A percentile compares a stretch with the other conserved stretches of the same genome.
These are phyloP conservation scores for Yamadazyma endophytica DNA, from an alignment of 805 yeast species.

Conservation along the genomic window DNA sequence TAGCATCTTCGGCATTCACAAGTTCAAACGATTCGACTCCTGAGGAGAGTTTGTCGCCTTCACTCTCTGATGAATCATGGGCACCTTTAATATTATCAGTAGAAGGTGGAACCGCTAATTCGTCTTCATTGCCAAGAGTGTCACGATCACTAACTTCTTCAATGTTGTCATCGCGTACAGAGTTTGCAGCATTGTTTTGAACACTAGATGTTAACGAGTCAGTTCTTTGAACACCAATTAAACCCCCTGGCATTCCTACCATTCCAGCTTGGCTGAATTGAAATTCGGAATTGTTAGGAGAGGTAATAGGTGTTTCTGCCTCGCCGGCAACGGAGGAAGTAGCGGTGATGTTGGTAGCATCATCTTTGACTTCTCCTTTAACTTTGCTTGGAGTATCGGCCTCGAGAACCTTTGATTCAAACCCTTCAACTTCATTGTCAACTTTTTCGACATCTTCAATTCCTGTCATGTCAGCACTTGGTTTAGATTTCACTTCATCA, in stretches of 20 bases:
- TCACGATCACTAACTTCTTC: slow-evolving; percentile 42
- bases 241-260: slow-evolving; percentile 41
- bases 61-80: slow-evolving; percentile 21
- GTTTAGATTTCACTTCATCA: slow-evolving; percentile 24
- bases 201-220: slow-evolving; percentile 86
- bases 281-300: slow-evolving; percentile 47
- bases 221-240: slow-evolving; percentile 54
- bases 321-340: slow-evolving; percentile 31
- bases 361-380: slow-evolving; percentile 1
- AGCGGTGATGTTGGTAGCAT: slow-evolving; percentile 26
- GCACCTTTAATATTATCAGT: slow-evolving; percentile 10
- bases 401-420: slow-evolving; percentile 17
- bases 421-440: slow-evolving; percentile 6
- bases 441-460: slow-evolving; percentile 14
- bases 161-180: slow-evolving; percentile 72
- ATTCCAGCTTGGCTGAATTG: slow-evolving; percentile 40
- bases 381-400: slow-evolving; percentile 8
- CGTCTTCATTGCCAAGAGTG: slow-evolving; percentile 27
- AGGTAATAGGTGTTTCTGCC: slow-evolving; percentile 44
- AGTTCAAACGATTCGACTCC: slow-evolving; percentile 53
- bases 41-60: slow-evolving; percentile 37
- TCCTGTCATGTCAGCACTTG: slow-evolving; percentile 26
- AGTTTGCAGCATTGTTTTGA: slow-evolving; percentile 85
- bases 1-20: slow-evolving; percentile 48
- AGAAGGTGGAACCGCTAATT: slow-evolving; percentile 15